A percentile compares a stretch with the other conserved stretches of the same genome.
Evolutionary conservation across 2,329 filamentous ascomycete species (phyloP).

Genomic region (Plenodomus lindquistii): DNA sequence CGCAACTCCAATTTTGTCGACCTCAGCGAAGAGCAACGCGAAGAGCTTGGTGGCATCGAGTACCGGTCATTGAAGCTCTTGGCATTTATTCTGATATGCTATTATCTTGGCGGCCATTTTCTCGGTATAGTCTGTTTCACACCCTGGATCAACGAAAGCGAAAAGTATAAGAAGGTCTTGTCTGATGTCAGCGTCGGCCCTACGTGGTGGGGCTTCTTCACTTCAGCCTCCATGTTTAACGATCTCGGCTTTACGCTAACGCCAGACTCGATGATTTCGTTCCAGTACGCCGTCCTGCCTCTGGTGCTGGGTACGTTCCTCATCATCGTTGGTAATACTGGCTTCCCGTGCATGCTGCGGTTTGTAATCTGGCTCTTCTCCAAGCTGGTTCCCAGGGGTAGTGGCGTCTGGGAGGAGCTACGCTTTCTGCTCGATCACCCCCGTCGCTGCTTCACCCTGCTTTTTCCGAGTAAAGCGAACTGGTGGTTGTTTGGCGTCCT

Average conservation of each 20-base stretch:
- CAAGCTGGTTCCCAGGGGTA: slow-evolving; percentile 65
- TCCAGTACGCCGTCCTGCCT: slow-evolving; percentile 74
- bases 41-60: slow-evolving; percentile 94
- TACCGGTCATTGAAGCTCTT: slow-evolving; percentile 90
- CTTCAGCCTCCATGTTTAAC: slow-evolving; percentile 84
- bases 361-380: slow-evolving; percentile 87
- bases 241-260: slow-evolving; percentile 94
- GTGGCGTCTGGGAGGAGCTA: slow-evolving; percentile 84
- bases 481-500: slow-evolving; percentile 96
- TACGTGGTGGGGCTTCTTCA: slow-evolving; percentile 93
- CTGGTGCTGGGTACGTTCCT: slow-evolving; percentile 80
- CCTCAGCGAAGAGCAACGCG: slow-evolving; percentile 84
- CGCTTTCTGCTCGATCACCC: slow-evolving; percentile 92
- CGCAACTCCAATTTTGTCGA: slow-evolving; percentile 93
- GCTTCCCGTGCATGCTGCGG: slow-evolving; percentile 91
- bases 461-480: slow-evolving; percentile 87
- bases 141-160: slow-evolving; percentile 75
- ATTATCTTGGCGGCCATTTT: slow-evolving; percentile 82
- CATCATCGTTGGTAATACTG: slow-evolving; percentile 93
- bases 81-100: slow-evolving; percentile 73
- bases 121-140: slow-evolving; percentile 73
- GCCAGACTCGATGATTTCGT: slow-evolving; percentile 90
- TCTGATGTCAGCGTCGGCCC: slow-evolving; percentile 63
- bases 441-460: slow-evolving; percentile 89
- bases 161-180: slow-evolving; percentile 66